Evolutionary conservation across 2,329 filamentous ascomycete genomes (phyloP), one percentile per base, ranked within the genome.

Genomic region (Hypoxylon sp.): DNA sequence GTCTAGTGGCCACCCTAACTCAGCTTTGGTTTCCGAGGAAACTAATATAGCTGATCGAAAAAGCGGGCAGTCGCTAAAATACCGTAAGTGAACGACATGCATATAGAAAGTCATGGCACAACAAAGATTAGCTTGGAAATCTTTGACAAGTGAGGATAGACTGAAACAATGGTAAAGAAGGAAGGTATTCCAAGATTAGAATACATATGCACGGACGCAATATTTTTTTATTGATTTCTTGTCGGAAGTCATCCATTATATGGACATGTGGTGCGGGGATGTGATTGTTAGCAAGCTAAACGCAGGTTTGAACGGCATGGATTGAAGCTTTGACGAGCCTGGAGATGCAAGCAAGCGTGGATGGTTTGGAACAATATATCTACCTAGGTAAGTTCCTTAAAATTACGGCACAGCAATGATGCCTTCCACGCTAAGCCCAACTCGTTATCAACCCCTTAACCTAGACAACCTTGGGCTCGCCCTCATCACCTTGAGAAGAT

Each of bases 71-170:
- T 4, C 4, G 24, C 24, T 26, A 26, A 7, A 26, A 26, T 26
- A 26, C 7, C 24, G 24, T 26, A 26, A 26, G 24, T 26, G 4
- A 7, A 4, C 24, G n/a, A n/a, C n/a, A n/a, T n/a, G n/a, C n/a
- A n/a, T n/a, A n/a, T n/a, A n/a, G n/a, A n/a, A n/a, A n/a, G n/a
- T n/a, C n/a, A n/a, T n/a, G n/a, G n/a, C n/a, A n/a, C n/a, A 17
- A 72, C 61, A 44, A 72, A 69, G 0, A 67, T 57, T 47, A 65
- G 65, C 17, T 57, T 62, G n/a, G 63, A 55, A 67, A 70, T 70
- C 3, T 2, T 34, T n/a, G n/a, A n/a, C n/a, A n/a, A n/a, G n/a
- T n/a, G n/a, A n/a, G n/a, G n/a, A n/a, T n/a, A n/a, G n/a, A n/a
- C n/a, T n/a, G n/a, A n/a, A n/a, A n/a, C n/a, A n/a, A n/a, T n/a